Evolutionary conservation across 2,329 filamentous ascomycete species (phyloP).

Genomic region (Domatiomyces globalis): DNA sequence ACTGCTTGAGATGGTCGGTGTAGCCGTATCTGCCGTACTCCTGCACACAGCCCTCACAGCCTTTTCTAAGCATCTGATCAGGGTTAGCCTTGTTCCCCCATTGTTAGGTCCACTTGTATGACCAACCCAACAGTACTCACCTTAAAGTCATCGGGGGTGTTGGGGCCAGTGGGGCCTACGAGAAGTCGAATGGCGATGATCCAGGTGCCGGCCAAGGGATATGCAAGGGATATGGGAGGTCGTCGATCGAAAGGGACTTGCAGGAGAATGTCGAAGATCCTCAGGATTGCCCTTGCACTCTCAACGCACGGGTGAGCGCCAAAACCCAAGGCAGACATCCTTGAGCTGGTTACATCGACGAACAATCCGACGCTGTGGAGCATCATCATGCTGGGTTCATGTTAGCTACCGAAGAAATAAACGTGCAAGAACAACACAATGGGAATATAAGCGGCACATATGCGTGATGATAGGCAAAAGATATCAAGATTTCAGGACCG

Average conservation of each 20-base stretch:
- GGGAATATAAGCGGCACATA: not conserved
- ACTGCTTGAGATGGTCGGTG: not conserved
- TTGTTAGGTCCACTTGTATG: no score
- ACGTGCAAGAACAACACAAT: not conserved
- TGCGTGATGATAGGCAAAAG: not conserved
- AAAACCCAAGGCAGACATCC: not conserved
- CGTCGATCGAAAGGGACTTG: conserved; percentile 1
- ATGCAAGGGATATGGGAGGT: not conserved
- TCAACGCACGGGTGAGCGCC: not conserved
- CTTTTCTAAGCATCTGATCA: not conserved
- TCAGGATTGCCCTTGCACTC: not conserved
- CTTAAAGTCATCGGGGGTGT: not conserved
- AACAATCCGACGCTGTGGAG: not conserved
- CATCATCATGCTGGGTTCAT: not conserved
- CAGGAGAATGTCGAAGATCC: not conserved
- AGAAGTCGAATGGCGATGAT: not conserved
- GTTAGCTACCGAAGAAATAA: not conserved
- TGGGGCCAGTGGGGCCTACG: not conserved
- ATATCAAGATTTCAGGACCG: not conserved
- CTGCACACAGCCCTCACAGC: not conserved
- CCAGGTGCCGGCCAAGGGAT: not conserved
- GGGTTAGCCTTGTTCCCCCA: not conserved
- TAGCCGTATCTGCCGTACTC: not conserved
- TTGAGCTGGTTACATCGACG: not conserved
- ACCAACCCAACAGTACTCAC: not conserved